A percentile compares a stretch with the other conserved stretches of the same genome.
These are phyloP conservation scores for Pyrenophora tritici-repentis DNA, from an alignment of 2,329 filamentous ascomycete genomes.

Conservation along the genomic window DNA sequence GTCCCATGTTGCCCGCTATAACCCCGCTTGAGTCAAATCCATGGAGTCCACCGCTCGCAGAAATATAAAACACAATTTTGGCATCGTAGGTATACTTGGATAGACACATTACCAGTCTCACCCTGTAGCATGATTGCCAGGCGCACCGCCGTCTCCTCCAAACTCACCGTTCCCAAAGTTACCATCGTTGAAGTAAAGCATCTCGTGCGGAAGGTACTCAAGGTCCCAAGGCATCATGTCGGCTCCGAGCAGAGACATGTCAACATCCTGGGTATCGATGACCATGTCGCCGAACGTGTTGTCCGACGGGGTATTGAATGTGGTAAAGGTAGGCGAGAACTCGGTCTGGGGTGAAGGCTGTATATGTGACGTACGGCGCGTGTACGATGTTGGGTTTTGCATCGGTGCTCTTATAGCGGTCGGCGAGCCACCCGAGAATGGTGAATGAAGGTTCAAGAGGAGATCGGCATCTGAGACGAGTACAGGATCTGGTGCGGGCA, in stretches of 20 bases:
- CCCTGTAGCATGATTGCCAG: background rate
- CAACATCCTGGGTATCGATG: constrained; percentile 77
- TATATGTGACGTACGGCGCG: constrained; percentile 15
- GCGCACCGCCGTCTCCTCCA: constrained; percentile 3
- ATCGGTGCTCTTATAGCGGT: constrained; percentile 17
- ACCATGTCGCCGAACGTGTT: constrained; percentile 61
- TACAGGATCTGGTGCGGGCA: constrained; percentile 36
- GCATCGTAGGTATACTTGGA: no score
- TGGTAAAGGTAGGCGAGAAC: constrained; percentile 34
- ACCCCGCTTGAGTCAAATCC: no score
- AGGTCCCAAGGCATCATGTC: constrained; percentile 74
- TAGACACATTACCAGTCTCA: background rate
- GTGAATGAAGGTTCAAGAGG: constrained; percentile 56
- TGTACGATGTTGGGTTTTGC: constrained; percentile 23
- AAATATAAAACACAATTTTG: no score
- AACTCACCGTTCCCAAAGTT: constrained; percentile 10
- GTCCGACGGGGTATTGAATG: constrained; percentile 34
- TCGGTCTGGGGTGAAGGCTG: constrained; percentile 16
- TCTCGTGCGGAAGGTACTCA: constrained; percentile 71
- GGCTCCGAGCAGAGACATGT: constrained; percentile 70
- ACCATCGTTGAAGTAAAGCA: constrained; percentile 53
- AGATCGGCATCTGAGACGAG: constrained; percentile 55
- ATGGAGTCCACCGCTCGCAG: no score
- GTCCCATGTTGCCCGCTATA: no score
- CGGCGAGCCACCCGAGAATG: constrained; percentile 44